Evolutionary conservation across 176 grass and related monocot species (phyloP).

Genomic region (Musa acuminata): DNA sequence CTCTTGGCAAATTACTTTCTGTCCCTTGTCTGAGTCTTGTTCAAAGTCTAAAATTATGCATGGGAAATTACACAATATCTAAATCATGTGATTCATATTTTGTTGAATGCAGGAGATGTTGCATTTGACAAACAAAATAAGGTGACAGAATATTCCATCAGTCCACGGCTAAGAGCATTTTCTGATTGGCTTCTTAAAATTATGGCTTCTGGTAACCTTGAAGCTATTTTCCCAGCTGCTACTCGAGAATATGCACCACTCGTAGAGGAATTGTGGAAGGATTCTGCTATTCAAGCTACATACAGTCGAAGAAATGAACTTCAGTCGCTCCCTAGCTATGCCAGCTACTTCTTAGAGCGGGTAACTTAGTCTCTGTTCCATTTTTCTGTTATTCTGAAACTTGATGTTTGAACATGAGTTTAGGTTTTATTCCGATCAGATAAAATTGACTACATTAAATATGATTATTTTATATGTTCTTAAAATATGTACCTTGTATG

Average conservation of each 20-base stretch:
- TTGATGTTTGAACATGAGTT: not conserved
- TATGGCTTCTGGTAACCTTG: slow-evolving; percentile 84
- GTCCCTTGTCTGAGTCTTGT: not conserved
- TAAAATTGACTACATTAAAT: too few species aligned
- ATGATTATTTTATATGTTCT: not conserved
- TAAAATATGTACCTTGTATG: not conserved
- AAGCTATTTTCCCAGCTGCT: slow-evolving; percentile 68
- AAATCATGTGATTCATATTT: not conserved
- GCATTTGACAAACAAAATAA: slow-evolving; percentile 25
- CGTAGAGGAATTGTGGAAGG: slow-evolving; percentile 95
- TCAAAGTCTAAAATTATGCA: not conserved
- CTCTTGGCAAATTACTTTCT: too few species aligned
- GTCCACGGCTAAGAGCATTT: slow-evolving; percentile 56
- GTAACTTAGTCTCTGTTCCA: slow-evolving; percentile 27
- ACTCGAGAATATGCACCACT: slow-evolving; percentile 49
- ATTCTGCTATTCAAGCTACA: slow-evolving; percentile 88
- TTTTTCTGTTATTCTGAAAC: not conserved
- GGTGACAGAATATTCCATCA: slow-evolving; percentile 49
- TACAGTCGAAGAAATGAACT: slow-evolving; percentile 66
- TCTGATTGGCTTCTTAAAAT: slow-evolving; percentile 92
- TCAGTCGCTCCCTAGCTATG: slow-evolving; percentile 43
- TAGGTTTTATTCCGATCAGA: not conserved
- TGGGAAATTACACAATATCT: not conserved
- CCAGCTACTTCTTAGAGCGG: slow-evolving; percentile 86
- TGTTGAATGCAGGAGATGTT: slow-evolving; percentile 23